Conservation (phyloP, 768 basidiomycete genomes). For the Gymnopilus dilepis region DNA sequence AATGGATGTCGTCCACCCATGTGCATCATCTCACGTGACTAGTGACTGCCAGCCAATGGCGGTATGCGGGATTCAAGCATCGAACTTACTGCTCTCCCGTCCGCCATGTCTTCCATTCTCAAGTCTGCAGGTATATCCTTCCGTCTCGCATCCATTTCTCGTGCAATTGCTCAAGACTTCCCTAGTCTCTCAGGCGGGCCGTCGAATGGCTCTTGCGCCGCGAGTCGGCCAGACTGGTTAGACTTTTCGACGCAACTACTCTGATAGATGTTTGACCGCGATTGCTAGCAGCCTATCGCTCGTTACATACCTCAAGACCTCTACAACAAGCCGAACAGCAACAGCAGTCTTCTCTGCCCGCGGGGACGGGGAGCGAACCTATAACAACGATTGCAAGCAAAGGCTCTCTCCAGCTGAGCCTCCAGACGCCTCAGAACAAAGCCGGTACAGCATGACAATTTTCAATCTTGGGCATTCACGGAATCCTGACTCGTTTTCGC, state of each 20-base stretch:
- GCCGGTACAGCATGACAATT: slow-evolving; percentile 68
- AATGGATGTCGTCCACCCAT: slow-evolving; percentile 10
- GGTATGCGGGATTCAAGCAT: slow-evolving; percentile 21
- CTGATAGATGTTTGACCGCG: slow-evolving; percentile 8
- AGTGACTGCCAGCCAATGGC: slow-evolving; percentile 28
- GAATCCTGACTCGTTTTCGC: slow-evolving; percentile 7
- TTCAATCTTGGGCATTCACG: slow-evolving; percentile 20
- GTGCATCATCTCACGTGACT: no score
- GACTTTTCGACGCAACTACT: slow-evolving; percentile 21
- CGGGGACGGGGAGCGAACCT: slow-evolving; percentile 53
- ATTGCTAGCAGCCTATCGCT: slow-evolving; percentile 49
- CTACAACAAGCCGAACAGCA: slow-evolving; percentile 39
- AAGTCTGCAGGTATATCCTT: slow-evolving; percentile 40
- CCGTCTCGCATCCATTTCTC: not conserved
- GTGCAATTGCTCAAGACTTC: slow-evolving; percentile 6
- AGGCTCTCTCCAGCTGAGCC: slow-evolving; percentile 82
- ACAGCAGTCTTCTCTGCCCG: slow-evolving; percentile 33
- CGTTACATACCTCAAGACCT: slow-evolving; percentile 59
- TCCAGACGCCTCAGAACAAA: slow-evolving; percentile 89
- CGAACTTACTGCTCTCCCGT: slow-evolving; percentile 20
- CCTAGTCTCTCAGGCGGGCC: slow-evolving; percentile 43
- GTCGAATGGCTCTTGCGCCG: slow-evolving; percentile 51
- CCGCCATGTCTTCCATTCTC: slow-evolving; percentile 55
- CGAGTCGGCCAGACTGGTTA: slow-evolving; percentile 48
- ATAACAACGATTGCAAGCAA: slow-evolving; percentile 75